Base-by-base conservation (phyloP, 2,329 filamentous ascomycete genomes). In the Domatiomyces globalis region DNA sequence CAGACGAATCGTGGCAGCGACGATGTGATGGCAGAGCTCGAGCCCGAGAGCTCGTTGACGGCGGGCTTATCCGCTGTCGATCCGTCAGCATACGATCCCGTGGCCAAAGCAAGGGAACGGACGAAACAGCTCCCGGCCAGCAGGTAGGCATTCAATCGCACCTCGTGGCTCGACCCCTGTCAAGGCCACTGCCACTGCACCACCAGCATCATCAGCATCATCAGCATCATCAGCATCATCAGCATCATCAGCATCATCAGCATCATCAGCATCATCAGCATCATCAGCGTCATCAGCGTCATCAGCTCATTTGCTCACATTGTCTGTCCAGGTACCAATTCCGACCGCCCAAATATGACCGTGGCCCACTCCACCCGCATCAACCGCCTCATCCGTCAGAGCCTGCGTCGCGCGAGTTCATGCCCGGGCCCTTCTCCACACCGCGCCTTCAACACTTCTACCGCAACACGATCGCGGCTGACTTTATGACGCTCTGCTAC, bases 341-440 rank as follows among this genome's bases (percentile, higher is more conserved):
- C 69, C 87, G 89, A 58, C 84, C 90, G 48, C 92, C 92, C 57
- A 92, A 90, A 72, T 98, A 89, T 77, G 83, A 95, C 69, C 86
- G 90, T 63, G 92, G 92, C 51, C 89, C 89, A 57, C 76, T 96
- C 20, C 89, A 96, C 66, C 92, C 92, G 48, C 81, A 95, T 63
- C 87, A 95, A 71, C 85, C 87, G 53, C 90, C 87, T n/a, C 77
- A 81, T 42, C 78, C 82, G 49, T 92, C 89, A 56, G 86, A 95
- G 63, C 89, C 89, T 0, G 78, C 84, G 25, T 95, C 92, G 53
- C 84, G 92, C 65, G 76, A 87, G 64, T 98, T 92, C 67, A 75
- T 85, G 22, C 89, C 92, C 0, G 92, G 92, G 0, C 92, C 92
- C 1, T 98, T 96, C 75, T 85, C 83, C 64, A 75, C 85, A 48